Evolutionary conservation across 768 basidiomycete species (phyloP), one percentile per base, ranked within the genome.

Genomic region (Podaxis rugospora): DNA sequence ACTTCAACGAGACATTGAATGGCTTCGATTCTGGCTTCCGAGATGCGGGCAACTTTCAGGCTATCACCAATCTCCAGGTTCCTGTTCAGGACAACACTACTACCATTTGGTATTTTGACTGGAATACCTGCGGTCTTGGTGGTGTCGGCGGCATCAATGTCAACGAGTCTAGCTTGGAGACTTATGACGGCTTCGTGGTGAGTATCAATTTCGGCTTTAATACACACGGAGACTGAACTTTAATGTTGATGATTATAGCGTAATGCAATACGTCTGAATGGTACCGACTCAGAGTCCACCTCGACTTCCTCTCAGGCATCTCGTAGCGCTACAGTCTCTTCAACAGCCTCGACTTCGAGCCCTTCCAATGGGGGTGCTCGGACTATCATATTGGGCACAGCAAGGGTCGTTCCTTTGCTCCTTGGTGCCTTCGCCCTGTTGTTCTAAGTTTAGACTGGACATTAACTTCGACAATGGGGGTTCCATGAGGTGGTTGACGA

Each of bases 91-190:
- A 80, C 56, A 73, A 79, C 60, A 76, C 75, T 59, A 65, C 62
- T 10, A 81, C 85, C 18, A 74, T 85, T 51, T 88, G 85, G 85
- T 87, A 84, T 69, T 88, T 73, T 69, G 86, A 88, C 72, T 67
- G 64, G 62, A 78, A 77, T 63, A 80, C 79, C 5, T 88, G 86
- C 69, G 77, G 74, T 2, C 62, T 75, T 54, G 86, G 85, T 54
- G 85, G 83, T 35, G 85, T 87, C 47, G 86, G 86, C 42, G 86
- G 72, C 9, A 83, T 88, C 65, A 87, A 88, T 65, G 65, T 76
- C 60, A 83, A 86, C 62, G 72, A 70, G 25, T 76, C 75, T 23
- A 77, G 73, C 50, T 73, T 73, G 25, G 68, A 79, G 68, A 78
- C 78, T 14, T 62, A 78, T 4, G 74, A 73, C 44, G 78, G 75